Conservation (phyloP, 306 rosid species). For the Astragalus membranaceus region DNA sequence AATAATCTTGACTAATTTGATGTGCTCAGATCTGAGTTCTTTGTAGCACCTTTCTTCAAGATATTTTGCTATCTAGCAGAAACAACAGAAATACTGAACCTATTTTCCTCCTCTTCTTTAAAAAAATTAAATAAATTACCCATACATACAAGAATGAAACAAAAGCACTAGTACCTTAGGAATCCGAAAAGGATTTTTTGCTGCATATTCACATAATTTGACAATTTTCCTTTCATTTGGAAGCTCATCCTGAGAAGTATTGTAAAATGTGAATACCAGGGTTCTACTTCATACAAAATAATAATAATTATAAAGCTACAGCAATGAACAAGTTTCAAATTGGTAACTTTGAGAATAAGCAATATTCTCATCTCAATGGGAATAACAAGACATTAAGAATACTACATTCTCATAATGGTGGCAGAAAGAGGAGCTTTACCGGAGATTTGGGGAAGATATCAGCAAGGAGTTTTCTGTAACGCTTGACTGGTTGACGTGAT, state of each 20-base stretch:
- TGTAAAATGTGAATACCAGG: neutral
- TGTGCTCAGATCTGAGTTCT: constrained; percentile 70
- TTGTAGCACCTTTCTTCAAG: constrained; percentile 93
- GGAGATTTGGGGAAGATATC: constrained; percentile 90
- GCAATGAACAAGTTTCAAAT: neutral
- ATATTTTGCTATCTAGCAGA: constrained; percentile 72
- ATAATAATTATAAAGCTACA: too few relatives aligned
- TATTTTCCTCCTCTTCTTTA: neutral
- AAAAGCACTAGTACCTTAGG: constrained; percentile 60
- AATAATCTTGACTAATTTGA: constrained; percentile 56
- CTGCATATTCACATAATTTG: constrained; percentile 92
- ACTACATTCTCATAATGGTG: neutral
- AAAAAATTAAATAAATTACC: neutral
- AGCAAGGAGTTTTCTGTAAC: constrained; percentile 79
- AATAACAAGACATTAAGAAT: neutral
- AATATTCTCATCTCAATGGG: neutral
- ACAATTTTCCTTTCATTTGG: constrained; percentile 81
- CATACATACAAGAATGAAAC: neutral
- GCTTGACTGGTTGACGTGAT: constrained; percentile 93
- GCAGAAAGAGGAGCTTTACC: constrained; percentile 30
- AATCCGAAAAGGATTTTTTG: constrained; percentile 81
- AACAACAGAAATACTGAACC: constrained; percentile 4
- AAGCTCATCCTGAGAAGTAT: constrained; percentile 59
- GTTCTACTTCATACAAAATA: neutral
- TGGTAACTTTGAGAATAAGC: neutral